These are phyloP conservation scores for Penicillium digitatum DNA, from an alignment of 2,329 filamentous ascomycete species.

Conservation along the genomic window DNA sequence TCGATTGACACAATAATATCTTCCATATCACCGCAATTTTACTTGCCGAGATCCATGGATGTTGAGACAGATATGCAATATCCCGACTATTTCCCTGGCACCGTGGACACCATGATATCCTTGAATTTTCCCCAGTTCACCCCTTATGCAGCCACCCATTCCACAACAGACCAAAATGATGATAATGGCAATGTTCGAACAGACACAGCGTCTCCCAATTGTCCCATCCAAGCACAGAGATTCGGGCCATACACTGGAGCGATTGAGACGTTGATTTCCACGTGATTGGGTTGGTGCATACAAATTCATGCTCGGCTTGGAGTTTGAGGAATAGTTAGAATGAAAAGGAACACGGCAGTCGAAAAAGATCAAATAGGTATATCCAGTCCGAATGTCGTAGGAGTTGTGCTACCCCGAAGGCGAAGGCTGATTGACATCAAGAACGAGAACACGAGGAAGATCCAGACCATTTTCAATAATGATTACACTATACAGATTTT, in stretches of 20 bases:
- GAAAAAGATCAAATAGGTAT: not conserved
- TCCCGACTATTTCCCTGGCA: not conserved
- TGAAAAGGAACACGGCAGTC: not conserved
- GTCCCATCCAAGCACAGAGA: not conserved
- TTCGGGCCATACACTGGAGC: not conserved
- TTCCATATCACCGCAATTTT: not conserved
- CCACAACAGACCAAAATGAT: not conserved
- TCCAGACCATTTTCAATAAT: too few species aligned
- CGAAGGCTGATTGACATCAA: not conserved
- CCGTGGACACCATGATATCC: not conserved
- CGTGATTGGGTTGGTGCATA: not conserved
- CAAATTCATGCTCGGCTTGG: not conserved
- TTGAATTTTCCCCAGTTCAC: not conserved
- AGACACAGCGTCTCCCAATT: not conserved
- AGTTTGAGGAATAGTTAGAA: not conserved
- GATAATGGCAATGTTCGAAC: not conserved
- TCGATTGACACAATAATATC: not conserved
- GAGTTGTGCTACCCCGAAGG: too few species aligned
- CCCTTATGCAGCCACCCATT: not conserved
- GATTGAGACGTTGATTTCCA: not conserved
- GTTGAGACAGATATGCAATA: not conserved
- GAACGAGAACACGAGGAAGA: constrained; percentile 2
- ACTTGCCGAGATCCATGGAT: not conserved
- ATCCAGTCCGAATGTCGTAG: too few species aligned
- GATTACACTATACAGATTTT: too few species aligned